These are phyloP conservation scores for Ceratonia siliqua DNA, from an alignment of 306 rosid genomes.

Conservation along the genomic window DNA sequence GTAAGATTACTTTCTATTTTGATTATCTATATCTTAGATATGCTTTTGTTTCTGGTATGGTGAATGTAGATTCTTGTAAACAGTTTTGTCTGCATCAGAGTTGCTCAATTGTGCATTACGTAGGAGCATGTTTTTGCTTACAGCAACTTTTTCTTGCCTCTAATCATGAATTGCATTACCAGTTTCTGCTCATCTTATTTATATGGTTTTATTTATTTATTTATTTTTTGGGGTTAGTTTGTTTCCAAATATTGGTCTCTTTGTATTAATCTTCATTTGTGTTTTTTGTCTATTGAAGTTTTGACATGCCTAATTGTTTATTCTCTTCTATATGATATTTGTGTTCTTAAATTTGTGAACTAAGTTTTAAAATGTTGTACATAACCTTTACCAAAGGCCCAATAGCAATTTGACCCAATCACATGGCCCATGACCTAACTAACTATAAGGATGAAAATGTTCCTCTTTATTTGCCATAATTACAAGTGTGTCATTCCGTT, in stretches of 20 bases:
- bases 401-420: too few species aligned
- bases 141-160: not conserved
- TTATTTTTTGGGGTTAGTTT: not conserved
- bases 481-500: too few species aligned
- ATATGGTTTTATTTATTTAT: not conserved
- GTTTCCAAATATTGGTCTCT: not conserved
- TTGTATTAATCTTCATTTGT: not conserved
- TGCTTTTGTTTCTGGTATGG: not conserved
- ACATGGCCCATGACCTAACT: too few species aligned
- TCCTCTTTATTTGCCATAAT: too few species aligned
- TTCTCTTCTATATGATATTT: not conserved
- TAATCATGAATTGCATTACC: not conserved
- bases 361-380: constrained; percentile 4
- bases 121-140: not conserved
- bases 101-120: not conserved
- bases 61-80: not conserved
- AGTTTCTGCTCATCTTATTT: not conserved
- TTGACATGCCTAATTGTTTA: not conserved
- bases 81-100: not conserved
- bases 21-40: not conserved
- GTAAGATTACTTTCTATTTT: not conserved
- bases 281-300: not conserved
- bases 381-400: too few species aligned
- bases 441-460: too few species aligned
- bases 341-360: constrained; percentile 17